Base-by-base conservation (phyloP, 2,329 filamentous ascomycete genomes). In the Byssothecium circinans region DNA sequence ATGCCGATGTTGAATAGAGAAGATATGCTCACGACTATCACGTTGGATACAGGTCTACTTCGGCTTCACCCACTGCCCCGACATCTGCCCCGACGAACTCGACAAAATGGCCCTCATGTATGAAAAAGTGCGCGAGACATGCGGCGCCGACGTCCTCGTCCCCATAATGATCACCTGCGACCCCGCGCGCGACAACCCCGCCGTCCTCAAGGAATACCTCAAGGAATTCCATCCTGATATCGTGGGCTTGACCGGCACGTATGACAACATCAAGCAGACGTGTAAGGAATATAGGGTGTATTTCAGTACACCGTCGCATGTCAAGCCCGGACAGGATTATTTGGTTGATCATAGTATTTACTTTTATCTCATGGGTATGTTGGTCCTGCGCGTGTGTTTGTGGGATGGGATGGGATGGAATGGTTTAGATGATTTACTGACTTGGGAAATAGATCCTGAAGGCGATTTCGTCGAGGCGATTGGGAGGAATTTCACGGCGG, bases 51-150 rank as follows among this genome's bases (percentile, higher is more conserved):
- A 94, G 89, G 85, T 97, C 30, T 99, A 99, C 76, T 99, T 99
- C 70, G 94, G 94, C 64, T 99, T 99, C 80, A 92, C 90, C 8
- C 91, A 96, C 73, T 99, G 94, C 71, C 94, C 94, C 19, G 94
- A 99, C 70, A 99, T 99, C 69, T 99, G 94, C 77, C 94, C 94
- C 27, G 94, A 99, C 67, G 94, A 99, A 75, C 86, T 99, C 62
- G 94, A 99, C 77, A 99, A 99, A 78, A 96, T 99, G 91, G 89
- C 92, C n/a, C 80, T 81, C 49, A 96, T 97, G 83, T 87, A 95
- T 66, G 91, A 99, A 67, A 77, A 77, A 49, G 80, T 85, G 34
- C 73, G 74, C 33, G 71, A 72, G 43, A 68, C 71, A 52, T 72
- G 73, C 56, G 77, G 77, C 29, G 68, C 74, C 41, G 69, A 75